These are phyloP conservation scores for Aspergillus fischeri DNA, from an alignment of 2,329 filamentous ascomycete species.

Conservation along the genomic window DNA sequence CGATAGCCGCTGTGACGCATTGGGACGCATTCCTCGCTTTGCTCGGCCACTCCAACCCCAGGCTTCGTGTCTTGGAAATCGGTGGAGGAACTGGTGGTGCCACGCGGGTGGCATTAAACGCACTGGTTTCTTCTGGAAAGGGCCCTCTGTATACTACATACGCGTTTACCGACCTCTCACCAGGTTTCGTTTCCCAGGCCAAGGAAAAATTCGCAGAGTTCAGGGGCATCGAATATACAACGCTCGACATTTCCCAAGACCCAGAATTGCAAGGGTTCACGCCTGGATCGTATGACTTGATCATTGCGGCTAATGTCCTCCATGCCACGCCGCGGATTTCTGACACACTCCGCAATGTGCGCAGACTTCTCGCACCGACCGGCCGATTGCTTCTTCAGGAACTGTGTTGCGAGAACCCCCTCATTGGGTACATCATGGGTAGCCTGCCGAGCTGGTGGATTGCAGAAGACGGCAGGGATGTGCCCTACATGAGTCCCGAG, in stretches of 20 bases:
- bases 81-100: conserved; percentile 29
- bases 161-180: conserved; percentile 21
- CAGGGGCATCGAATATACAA: conserved; percentile 22
- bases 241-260: conserved; percentile 22
- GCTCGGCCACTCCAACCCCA: conserved; percentile 1
- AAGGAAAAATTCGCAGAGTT: conserved; percentile 22
- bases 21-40: not conserved
- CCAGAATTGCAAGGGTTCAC: conserved; percentile 23
- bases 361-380: conserved; percentile 31
- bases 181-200: conserved; percentile 29
- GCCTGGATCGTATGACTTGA: conserved; percentile 20
- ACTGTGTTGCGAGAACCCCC: too few relatives aligned
- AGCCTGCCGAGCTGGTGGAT: too few relatives aligned
- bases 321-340: conserved; percentile 23
- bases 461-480: too few relatives aligned
- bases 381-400: conserved; percentile 39
- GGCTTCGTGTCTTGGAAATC: conserved; percentile 20
- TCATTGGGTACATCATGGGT: too few relatives aligned
- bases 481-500: too few relatives aligned
- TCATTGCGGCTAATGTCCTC: conserved; percentile 28
- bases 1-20: too few relatives aligned
- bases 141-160: not conserved
- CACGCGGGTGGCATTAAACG: conserved; percentile 15
- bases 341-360: conserved; percentile 20
- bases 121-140: not conserved